phyloP scores from a whole-genome alignment of 2,329 filamentous ascomycete genomes.

The Fusarium chuoi region DNA sequence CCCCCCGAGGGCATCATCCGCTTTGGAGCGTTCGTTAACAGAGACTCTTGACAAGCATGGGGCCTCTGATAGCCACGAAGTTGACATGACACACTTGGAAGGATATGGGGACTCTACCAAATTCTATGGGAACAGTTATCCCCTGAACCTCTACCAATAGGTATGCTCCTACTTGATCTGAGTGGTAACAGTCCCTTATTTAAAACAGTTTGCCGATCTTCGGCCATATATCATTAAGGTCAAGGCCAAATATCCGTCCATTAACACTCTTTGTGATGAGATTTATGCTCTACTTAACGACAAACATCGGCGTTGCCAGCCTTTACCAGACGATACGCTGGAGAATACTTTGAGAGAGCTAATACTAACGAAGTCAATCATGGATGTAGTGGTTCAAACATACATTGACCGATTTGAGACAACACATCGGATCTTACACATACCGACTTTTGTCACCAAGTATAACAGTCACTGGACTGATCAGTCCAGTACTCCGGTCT shows the following conservation, averaged over 20 bases:
- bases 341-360: neutral
- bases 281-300: neutral
- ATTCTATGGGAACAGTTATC: neutral
- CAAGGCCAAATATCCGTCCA: neutral
- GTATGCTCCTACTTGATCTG: rapidly evolving
- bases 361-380: neutral
- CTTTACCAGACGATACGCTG: neutral
- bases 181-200: rapidly evolving
- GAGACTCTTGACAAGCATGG: rapidly evolving
- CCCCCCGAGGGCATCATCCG: neutral
- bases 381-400: neutral
- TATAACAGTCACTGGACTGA: neutral
- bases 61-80: rapidly evolving
- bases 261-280: neutral
- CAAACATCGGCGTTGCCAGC: no score
- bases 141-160: neutral
- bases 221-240: neutral
- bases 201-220: neutral
- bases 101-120: neutral
- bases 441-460: neutral
- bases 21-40: neutral
- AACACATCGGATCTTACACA: neutral
- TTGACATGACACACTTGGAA: neutral
- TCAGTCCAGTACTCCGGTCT: neutral
- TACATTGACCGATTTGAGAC: neutral